These are phyloP conservation scores for Candida manassasensis DNA, from an alignment of 805 yeast genomes.

Conservation along the genomic window DNA sequence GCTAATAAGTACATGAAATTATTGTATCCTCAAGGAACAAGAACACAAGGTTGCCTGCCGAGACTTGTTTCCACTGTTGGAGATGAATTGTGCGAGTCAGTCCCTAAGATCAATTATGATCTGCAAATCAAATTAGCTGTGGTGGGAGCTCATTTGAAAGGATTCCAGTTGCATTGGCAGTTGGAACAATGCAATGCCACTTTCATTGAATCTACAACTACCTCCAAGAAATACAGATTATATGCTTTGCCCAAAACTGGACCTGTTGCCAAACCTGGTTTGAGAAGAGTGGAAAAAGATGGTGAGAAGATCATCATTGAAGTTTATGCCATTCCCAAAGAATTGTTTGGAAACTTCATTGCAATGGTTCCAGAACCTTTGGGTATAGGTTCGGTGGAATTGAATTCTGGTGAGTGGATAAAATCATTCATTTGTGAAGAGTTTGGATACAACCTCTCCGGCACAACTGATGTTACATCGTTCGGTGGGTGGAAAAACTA, in stretches of 20 bases:
- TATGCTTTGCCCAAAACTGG: constrained; percentile 82
- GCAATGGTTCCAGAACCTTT: constrained; percentile 89
- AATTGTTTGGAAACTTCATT: constrained; percentile 76
- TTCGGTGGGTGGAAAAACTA: constrained; percentile 87
- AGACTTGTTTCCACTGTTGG: constrained; percentile 29
- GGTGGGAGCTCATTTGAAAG: constrained; percentile 92
- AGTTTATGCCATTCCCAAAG: constrained; percentile 76
- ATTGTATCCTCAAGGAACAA: constrained; percentile 38
- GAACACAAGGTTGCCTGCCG: constrained; percentile 54
- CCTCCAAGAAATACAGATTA: constrained; percentile 66
- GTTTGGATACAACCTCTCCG: constrained; percentile 65
- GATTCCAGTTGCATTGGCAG: constrained; percentile 93
- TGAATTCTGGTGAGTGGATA: constrained; percentile 75
- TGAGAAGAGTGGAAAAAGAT: constrained; percentile 54
- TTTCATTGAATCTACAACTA: constrained; percentile 58
- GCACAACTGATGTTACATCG: constrained; percentile 75
- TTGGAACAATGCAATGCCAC: constrained; percentile 77
- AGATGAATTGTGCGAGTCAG: constrained; percentile 42
- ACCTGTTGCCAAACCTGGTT: constrained; percentile 85
- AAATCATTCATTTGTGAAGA: constrained; percentile 96
- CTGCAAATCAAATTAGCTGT: constrained; percentile 71
- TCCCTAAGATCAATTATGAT: constrained; percentile 42
- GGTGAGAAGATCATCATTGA: constrained; percentile 72
- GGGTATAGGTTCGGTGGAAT: constrained; percentile 91
- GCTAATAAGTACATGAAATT: constrained; percentile 66